A percentile compares a stretch with the other conserved stretches of the same genome.
These are phyloP conservation scores for Gastrolobium villosum DNA, from an alignment of 306 rosid genomes.

Conservation along the genomic window DNA sequence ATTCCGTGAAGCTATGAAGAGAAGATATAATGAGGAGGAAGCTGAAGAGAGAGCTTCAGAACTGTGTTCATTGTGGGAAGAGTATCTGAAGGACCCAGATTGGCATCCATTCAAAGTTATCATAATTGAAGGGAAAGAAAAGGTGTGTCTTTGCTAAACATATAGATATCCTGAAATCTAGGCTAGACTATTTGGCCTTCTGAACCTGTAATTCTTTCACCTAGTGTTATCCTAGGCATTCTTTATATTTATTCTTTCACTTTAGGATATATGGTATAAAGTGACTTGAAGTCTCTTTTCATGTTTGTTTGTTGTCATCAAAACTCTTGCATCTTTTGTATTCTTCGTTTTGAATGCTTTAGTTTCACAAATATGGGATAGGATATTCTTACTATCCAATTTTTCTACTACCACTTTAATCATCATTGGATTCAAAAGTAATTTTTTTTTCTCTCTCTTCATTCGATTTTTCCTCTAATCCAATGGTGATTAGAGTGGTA, in stretches of 20 bases:
- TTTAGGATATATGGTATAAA: no score
- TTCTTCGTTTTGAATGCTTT: no score
- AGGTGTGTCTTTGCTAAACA: conserved; percentile 55
- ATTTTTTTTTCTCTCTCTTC: no score
- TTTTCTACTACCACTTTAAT: no score
- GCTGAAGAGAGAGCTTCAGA: conserved; percentile 88
- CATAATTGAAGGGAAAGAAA: conserved; percentile 55
- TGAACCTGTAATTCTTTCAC: conserved; percentile 21
- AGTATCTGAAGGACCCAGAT: conserved; percentile 89
- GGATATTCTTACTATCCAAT: no score
- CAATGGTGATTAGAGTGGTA: no score
- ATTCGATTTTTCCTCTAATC: no score
- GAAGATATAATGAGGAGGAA: conserved; percentile 78
- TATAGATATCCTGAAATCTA: conserved; percentile 19
- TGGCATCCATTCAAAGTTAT: conserved; percentile 92
- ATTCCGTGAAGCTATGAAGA: conserved; percentile 78
- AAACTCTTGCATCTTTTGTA: no score
- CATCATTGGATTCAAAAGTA: no score
- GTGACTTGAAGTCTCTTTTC: no score
- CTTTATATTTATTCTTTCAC: neutral
- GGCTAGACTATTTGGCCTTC: conserved; percentile 27
- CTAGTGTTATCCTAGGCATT: conserved; percentile 7
- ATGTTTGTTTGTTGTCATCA: no score
- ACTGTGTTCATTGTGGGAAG: conserved; percentile 92
- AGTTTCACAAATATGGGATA: no score